phyloP scores from a whole-genome alignment of 768 basidiomycete species.

The Suillus ampliporus region DNA sequence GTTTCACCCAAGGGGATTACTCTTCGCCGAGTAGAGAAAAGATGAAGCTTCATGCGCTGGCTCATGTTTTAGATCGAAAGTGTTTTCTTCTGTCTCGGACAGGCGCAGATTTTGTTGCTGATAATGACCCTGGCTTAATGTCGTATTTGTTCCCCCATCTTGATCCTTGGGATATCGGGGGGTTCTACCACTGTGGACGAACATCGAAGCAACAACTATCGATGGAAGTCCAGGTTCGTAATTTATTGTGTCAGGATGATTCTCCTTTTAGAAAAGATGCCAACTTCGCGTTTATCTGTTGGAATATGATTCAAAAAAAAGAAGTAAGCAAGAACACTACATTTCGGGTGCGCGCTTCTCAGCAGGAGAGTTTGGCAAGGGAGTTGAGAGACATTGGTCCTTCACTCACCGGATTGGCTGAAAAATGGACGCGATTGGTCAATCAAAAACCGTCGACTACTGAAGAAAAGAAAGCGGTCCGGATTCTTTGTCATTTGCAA shows the following conservation, averaged over 20 bases:
- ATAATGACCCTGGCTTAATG: constrained; percentile 3
- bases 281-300: constrained; percentile 5
- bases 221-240: neutral
- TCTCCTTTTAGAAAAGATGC: neutral
- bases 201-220: neutral
- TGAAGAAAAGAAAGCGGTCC: no score
- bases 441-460: neutral
- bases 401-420: neutral
- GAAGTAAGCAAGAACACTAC: constrained; percentile 4
- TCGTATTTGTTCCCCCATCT: constrained; percentile 16
- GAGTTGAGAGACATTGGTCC: neutral
- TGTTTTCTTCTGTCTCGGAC: neutral
- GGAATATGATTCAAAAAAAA: constrained; percentile 20
- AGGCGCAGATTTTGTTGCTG: neutral
- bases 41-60: constrained; percentile 11
- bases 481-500: neutral
- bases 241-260: neutral
- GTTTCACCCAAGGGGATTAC: neutral
- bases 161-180: constrained; percentile 10
- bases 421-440: neutral
- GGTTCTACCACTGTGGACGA: constrained; percentile 1
- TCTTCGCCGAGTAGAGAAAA: neutral
- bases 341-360: constrained; percentile 5
- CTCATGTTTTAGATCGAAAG: constrained; percentile 5
- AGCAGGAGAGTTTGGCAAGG: neutral